These are phyloP conservation scores for Tetradesmus obliquus DNA, from an alignment of 139 green algal genomes.

Conservation along the genomic window DNA sequence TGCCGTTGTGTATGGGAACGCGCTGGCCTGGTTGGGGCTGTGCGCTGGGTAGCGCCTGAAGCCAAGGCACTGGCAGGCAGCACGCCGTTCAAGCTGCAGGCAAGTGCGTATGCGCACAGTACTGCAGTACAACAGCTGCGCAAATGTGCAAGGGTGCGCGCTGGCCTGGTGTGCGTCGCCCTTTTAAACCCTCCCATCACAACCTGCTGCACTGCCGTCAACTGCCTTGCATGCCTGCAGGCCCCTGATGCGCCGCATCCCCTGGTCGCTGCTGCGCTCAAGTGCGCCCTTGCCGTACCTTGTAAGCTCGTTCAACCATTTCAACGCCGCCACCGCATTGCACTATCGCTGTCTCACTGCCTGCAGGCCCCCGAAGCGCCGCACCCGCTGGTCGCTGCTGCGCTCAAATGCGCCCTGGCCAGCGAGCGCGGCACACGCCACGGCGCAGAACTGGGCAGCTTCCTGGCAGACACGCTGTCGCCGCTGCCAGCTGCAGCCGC, in stretches of 20 bases:
- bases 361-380: not conserved
- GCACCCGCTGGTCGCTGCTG: not conserved
- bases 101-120: not conserved
- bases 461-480: slow-evolving; percentile 33
- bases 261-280: not conserved
- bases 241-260: not conserved
- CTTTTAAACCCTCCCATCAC: too few relatives aligned
- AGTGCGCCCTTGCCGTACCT: not conserved
- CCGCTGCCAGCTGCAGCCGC: slow-evolving; percentile 11
- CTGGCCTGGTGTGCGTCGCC: too few relatives aligned
- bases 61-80: slow-evolving; percentile 41
- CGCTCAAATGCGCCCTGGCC: slow-evolving; percentile 29
- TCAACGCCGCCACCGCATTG: too few relatives aligned
- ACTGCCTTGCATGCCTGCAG: not conserved
- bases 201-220: too few relatives aligned
- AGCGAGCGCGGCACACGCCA: not conserved
- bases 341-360: not conserved
- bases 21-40: not conserved
- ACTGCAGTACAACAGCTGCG: too few relatives aligned
- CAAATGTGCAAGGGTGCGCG: too few relatives aligned
- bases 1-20: not conserved
- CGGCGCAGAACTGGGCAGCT: slow-evolving; percentile 11
- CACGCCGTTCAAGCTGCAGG: slow-evolving; percentile 27
- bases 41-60: slow-evolving; percentile 26
- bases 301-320: too few relatives aligned